A percentile compares a stretch with the other conserved stretches of the same genome.
Conservation (phyloP, 306 rosid species). For the Fagus sylvatica region DNA sequence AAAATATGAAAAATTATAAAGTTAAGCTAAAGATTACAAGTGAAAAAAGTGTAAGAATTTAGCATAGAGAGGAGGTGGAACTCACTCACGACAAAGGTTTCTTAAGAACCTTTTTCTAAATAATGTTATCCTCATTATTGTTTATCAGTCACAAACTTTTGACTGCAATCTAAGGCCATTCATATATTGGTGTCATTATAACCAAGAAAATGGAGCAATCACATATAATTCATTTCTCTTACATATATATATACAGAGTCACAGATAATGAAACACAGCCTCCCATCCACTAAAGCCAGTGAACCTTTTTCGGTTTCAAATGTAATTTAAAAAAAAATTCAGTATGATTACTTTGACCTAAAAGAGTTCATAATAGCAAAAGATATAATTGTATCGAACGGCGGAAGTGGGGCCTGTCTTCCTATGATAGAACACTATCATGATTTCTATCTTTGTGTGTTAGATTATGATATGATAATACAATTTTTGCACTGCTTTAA, state of each 20-base stretch:
- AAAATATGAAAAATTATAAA: background rate
- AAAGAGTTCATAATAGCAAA: constrained; percentile 46
- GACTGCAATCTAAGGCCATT: constrained; percentile 17
- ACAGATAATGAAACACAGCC: background rate
- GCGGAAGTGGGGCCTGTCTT: constrained; percentile 66
- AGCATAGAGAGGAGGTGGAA: constrained; percentile 2
- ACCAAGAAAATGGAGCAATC: constrained; percentile 12
- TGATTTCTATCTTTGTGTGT: constrained; percentile 40
- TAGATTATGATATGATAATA: constrained; percentile 35
- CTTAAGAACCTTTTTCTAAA: constrained; percentile 12
- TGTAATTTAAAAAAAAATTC: constrained; percentile 20
- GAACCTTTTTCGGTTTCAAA: constrained; percentile 30
- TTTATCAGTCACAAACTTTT: constrained; percentile 1
- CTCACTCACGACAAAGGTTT: constrained; percentile 16
- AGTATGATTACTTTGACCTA: constrained; percentile 62
- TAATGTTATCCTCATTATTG: background rate
- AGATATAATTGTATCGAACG: constrained; percentile 66
- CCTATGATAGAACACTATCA: constrained; percentile 53
- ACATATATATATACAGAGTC: background rate
- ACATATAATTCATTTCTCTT: constrained; percentile 17
- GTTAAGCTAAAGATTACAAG: background rate
- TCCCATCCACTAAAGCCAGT: constrained; percentile 40
- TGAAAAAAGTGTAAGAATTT: background rate
- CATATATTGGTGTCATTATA: constrained; percentile 5
- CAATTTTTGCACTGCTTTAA: constrained; percentile 35